Evolutionary conservation across 805 yeast genomes (phyloP).

Genomic region (Candida cerambycidarum): DNA sequence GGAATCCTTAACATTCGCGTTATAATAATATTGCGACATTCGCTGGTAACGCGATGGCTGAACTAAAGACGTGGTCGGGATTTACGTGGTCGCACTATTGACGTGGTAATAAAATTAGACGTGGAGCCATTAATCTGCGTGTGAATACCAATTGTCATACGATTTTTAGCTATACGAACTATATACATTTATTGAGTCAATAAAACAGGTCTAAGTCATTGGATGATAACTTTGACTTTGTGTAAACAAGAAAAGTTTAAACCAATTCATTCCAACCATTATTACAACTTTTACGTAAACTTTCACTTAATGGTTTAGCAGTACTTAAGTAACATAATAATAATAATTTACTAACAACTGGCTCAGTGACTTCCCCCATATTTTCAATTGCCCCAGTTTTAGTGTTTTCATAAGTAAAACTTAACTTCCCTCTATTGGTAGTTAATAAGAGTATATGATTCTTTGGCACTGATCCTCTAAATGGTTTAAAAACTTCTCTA

Average conservation of each 20-base stretch:
- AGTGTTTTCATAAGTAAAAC: slow-evolving; percentile 27
- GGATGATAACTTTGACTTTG: too few species aligned
- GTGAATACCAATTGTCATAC: too few species aligned
- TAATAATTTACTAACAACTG: slow-evolving; percentile 63
- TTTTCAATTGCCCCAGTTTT: slow-evolving; percentile 19
- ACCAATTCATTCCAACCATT: slow-evolving; percentile 25
- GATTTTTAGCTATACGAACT: too few species aligned
- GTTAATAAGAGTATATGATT: slow-evolving; percentile 65
- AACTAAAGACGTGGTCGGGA: too few species aligned
- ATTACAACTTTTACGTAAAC: slow-evolving; percentile 46
- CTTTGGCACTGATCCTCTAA: slow-evolving; percentile 72
- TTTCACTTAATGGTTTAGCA: slow-evolving; percentile 59
- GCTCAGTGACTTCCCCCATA: slow-evolving; percentile 63
- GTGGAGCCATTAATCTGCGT: too few species aligned
- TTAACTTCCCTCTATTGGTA: slow-evolving; percentile 31
- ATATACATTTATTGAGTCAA: too few species aligned
- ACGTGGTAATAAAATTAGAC: too few species aligned
- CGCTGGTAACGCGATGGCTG: not conserved
- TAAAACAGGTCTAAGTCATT: too few species aligned
- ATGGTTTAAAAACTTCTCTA: slow-evolving; percentile 54
- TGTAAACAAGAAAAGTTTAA: too few species aligned
- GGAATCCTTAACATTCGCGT: not conserved
- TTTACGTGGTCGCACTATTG: not conserved
- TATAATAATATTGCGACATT: slow-evolving; percentile 2
- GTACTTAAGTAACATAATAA: slow-evolving; percentile 78